Conservation (phyloP, 106 monocot genomes). For the Narthecium ossifragum region DNA sequence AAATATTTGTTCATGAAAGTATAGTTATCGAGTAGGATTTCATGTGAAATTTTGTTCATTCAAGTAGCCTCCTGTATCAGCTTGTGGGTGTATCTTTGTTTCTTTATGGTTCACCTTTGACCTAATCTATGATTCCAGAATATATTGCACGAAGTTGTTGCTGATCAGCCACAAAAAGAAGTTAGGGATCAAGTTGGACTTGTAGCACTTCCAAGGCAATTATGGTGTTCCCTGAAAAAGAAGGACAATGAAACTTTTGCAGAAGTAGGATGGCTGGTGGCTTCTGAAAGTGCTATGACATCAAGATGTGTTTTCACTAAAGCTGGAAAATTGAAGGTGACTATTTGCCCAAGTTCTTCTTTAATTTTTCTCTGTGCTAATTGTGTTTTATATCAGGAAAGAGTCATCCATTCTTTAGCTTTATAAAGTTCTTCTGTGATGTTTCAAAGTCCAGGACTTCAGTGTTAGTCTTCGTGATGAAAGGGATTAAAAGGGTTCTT, state of each 20-base stretch:
- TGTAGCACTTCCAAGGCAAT: conserved; percentile 40
- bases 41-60: too few relatives aligned
- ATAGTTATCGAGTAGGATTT: too few relatives aligned
- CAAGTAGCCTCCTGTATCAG: too few relatives aligned
- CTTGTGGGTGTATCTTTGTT: too few relatives aligned
- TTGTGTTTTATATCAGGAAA: not conserved
- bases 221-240: conserved; percentile 43
- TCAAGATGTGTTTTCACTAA: conserved; percentile 41
- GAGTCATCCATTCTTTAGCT: not conserved
- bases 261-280: conserved; percentile 56
- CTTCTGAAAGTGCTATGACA: conserved; percentile 25
- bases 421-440: not conserved
- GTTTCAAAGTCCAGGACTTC: too few relatives aligned
- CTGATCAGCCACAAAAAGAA: conserved; percentile 13
- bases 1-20: too few relatives aligned
- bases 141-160: conserved; percentile 23
- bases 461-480: too few relatives aligned
- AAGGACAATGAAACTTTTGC: conserved; percentile 23
- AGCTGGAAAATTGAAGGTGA: conserved; percentile 34
- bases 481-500: too few relatives aligned
- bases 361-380: not conserved
- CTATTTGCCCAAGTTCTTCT: conserved; percentile 11
- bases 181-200: conserved; percentile 27
- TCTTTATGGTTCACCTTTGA: too few relatives aligned
- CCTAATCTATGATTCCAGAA: too few relatives aligned